These are phyloP conservation scores for Macadamia tetraphylla DNA, from an alignment of 164 flowering plant species.

Conservation along the genomic window DNA sequence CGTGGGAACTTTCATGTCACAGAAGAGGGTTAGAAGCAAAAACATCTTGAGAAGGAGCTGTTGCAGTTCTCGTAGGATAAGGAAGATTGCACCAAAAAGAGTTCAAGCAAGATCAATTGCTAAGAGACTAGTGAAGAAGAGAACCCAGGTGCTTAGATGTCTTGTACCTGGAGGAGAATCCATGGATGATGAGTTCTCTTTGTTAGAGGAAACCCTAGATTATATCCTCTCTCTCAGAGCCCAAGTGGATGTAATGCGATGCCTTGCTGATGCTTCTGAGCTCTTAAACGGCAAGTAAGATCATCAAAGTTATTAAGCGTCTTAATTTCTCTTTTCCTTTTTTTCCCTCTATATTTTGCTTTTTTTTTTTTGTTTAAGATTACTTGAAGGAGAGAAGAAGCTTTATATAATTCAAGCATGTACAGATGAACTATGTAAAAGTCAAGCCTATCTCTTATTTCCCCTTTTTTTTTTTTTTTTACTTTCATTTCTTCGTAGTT, in stretches of 20 bases:
- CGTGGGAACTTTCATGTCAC: slow-evolving; percentile 1
- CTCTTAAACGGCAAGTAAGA: slow-evolving; percentile 19
- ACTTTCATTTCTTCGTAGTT: not conserved
- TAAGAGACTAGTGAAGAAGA: slow-evolving; percentile 44
- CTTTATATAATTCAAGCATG: slow-evolving; percentile 19
- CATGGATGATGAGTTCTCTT: slow-evolving; percentile 48
- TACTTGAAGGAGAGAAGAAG: slow-evolving; percentile 12
- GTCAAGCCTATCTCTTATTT: slow-evolving; percentile 4
- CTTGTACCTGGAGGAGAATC: slow-evolving; percentile 68
- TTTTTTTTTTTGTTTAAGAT: not conserved
- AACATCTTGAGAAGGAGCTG: slow-evolving; percentile 41
- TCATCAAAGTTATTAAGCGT: not conserved
- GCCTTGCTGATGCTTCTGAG: slow-evolving; percentile 34
- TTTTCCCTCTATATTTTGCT: not conserved
- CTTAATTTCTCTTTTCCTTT: slow-evolving; percentile 4
- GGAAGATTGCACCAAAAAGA: slow-evolving; percentile 8
- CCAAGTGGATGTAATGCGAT: slow-evolving; percentile 75
- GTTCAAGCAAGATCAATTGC: slow-evolving; percentile 35
- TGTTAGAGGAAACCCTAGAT: slow-evolving; percentile 68
- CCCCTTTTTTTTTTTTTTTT: not conserved
- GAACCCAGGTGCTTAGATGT: slow-evolving; percentile 46
- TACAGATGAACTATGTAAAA: slow-evolving; percentile 23
- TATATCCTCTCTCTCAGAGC: slow-evolving; percentile 58
- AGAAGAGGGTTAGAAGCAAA: slow-evolving; percentile 28
- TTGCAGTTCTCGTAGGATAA: slow-evolving; percentile 8